These are phyloP conservation scores for Arachis stenosperma DNA, from an alignment of 306 rosid species.

Conservation along the genomic window DNA sequence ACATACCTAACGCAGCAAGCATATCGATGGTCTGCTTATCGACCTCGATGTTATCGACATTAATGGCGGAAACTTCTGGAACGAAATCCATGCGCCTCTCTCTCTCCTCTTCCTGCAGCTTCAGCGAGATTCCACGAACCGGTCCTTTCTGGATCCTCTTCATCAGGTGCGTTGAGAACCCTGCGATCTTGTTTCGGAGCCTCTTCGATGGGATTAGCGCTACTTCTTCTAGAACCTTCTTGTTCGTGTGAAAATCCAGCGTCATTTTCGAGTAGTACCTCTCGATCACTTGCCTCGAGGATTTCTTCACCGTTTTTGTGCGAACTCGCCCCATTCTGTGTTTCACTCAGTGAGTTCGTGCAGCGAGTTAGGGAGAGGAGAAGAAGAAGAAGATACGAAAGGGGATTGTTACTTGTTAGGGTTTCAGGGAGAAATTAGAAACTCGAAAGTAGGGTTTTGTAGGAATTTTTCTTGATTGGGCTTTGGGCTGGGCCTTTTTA, in stretches of 20 bases:
- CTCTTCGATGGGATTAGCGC: constrained; percentile 65
- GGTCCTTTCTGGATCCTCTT: constrained; percentile 76
- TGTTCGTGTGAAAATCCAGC: constrained; percentile 67
- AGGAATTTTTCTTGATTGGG: too few species aligned
- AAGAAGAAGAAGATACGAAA: too few species aligned
- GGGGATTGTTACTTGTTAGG: too few species aligned
- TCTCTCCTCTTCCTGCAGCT: constrained; percentile 74
- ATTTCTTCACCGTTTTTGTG: constrained; percentile 73
- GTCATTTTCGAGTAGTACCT: constrained; percentile 67
- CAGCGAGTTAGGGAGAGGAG: not conserved
- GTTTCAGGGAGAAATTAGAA: too few species aligned
- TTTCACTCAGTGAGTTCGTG: not conserved
- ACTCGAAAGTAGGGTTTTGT: too few species aligned
- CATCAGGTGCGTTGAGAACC: constrained; percentile 73
- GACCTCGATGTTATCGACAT: constrained; percentile 51
- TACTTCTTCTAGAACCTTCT: constrained; percentile 61
- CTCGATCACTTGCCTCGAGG: constrained; percentile 67
- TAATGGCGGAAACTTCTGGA: constrained; percentile 60
- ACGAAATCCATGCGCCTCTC: constrained; percentile 78
- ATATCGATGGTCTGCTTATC: constrained; percentile 67
- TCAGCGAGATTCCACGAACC: constrained; percentile 67
- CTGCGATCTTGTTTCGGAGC: constrained; percentile 70
- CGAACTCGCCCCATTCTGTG: constrained; percentile 64
- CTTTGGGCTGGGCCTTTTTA: too few species aligned
- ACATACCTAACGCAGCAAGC: constrained; percentile 60